Evolutionary conservation across 2,329 filamentous ascomycete genomes (phyloP), one percentile per base, ranked within the genome.

Genomic region (Periconia digitata): DNA sequence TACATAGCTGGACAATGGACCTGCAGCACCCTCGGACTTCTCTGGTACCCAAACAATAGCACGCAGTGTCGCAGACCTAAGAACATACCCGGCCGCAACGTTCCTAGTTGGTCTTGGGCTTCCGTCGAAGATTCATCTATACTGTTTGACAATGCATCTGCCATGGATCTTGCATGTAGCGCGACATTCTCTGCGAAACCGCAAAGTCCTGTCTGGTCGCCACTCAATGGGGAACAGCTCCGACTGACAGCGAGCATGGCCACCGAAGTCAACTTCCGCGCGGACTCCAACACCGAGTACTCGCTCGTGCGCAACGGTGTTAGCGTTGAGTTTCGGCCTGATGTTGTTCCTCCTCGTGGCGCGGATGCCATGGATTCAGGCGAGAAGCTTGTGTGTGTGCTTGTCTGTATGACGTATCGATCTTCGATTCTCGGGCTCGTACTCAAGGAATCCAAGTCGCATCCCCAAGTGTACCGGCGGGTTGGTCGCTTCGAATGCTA

Each of bases 1-100:
- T 71, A 71, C 47, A 60, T 71, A 22, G 68, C 66, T 20, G 68
- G 68, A 12, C 68, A 69, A 39, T 71, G 67, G 67, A 68, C 66
- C 1, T 69, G 59, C 46, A 69, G 59, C 40, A 69, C 62, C 3
- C 58, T 71, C 7, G 60, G 58, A 16, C 54, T 71, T 5, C 60
- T 71, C 2, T 71, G 67, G 67, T 66, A 71, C 50, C 66, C 67
- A 13, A 67, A 57, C 37, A 64, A 70, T 32, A 55, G 56, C 18
- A 54, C 55, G 20, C 54, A 47, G 17, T 66, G 60, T 32, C 57
- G 63, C 2, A 56, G 66, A 40, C 59, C 66, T 0, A 59, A 54
- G 40, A 36, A 49, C 13, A 38, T 43, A 10, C 29, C 55, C 42
- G 51, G 53, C 2, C 54, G 58, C 13, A 58, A 58, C 21, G 53